These are phyloP conservation scores for Xylaria sp. DNA, from an alignment of 2,329 filamentous ascomycete genomes.

Conservation along the genomic window DNA sequence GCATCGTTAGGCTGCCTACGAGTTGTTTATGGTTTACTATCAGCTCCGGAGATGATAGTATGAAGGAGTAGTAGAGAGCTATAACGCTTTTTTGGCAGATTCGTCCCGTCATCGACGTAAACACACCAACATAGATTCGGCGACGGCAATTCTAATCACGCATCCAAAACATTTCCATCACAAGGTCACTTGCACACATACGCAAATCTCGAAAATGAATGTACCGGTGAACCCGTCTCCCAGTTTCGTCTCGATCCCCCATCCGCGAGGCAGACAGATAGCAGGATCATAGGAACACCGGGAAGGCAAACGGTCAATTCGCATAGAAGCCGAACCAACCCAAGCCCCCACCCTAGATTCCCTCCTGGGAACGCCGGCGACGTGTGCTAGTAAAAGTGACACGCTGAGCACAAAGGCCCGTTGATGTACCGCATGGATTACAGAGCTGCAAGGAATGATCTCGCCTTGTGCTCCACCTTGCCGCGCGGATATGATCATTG, in stretches of 20 bases:
- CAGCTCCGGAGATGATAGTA: not conserved
- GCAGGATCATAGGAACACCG: constrained; percentile 49
- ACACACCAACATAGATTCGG: not conserved
- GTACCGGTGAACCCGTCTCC: constrained; percentile 57
- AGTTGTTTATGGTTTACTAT: not conserved
- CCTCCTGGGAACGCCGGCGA: constrained; percentile 48
- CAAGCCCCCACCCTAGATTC: constrained; percentile 39
- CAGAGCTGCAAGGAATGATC: constrained; percentile 78
- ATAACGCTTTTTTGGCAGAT: not conserved
- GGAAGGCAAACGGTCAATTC: constrained; percentile 59
- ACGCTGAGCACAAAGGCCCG: constrained; percentile 35
- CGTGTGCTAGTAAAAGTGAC: constrained; percentile 33
- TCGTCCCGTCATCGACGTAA: not conserved
- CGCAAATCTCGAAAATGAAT: constrained; percentile 41
- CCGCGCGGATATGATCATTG: constrained; percentile 65
- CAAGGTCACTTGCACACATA: not conserved
- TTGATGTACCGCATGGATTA: constrained; percentile 79
- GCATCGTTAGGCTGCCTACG: not conserved
- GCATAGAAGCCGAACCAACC: constrained; percentile 49
- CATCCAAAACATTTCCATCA: not conserved
- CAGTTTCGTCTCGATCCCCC: constrained; percentile 42
- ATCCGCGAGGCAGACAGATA: constrained; percentile 48
- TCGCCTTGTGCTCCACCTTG: constrained; percentile 81
- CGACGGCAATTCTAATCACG: not conserved
- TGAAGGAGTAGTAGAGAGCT: not conserved